phyloP scores from a whole-genome alignment of 2,329 filamentous ascomycete species.

The Sporothrix protearum region DNA sequence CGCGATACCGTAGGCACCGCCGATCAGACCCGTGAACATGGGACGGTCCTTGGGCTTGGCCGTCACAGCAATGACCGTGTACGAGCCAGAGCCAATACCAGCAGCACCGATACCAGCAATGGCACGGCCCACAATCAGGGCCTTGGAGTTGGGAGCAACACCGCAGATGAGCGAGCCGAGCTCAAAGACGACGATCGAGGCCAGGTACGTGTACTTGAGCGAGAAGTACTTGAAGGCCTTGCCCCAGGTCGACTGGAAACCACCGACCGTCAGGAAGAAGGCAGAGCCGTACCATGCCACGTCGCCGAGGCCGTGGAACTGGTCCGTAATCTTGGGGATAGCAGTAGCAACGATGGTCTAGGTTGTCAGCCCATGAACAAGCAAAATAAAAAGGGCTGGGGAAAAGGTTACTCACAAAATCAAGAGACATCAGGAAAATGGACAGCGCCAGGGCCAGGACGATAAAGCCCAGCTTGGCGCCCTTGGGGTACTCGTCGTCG shows the following conservation, averaged over 20 bases:
- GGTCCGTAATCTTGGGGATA: constrained; percentile 54
- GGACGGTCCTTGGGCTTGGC: constrained; percentile 30
- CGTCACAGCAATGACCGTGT: constrained; percentile 41
- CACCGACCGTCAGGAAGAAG: constrained; percentile 49
- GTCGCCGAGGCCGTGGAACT: constrained; percentile 50
- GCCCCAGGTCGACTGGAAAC: constrained; percentile 46
- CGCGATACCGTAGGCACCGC: constrained; percentile 31
- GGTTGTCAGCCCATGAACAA: background rate
- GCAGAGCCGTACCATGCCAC: constrained; percentile 59
- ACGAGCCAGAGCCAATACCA: constrained; percentile 39
- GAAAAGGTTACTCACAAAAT: constrained; percentile 38
- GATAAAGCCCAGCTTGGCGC: constrained; percentile 42
- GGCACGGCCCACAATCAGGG: constrained; percentile 52
- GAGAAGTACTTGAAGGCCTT: constrained; percentile 52
- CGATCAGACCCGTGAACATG: constrained; percentile 33
- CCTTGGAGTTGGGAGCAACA: constrained; percentile 44
- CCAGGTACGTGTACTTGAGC: constrained; percentile 49
- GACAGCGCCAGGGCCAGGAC: constrained; percentile 46
- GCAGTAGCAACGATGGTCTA: constrained; percentile 55
- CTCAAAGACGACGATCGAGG: constrained; percentile 51
- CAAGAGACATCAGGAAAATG: constrained; percentile 50
- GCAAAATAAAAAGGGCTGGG: background rate
- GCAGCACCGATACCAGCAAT: constrained; percentile 47
- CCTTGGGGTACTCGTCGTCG: constrained; percentile 40
- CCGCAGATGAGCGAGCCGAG: constrained; percentile 53